A percentile compares a stretch with the other conserved stretches of the same genome.
Evolutionary conservation across 2,329 filamentous ascomycete species (phyloP).

Genomic region (Hyphodiscus sp.): DNA sequence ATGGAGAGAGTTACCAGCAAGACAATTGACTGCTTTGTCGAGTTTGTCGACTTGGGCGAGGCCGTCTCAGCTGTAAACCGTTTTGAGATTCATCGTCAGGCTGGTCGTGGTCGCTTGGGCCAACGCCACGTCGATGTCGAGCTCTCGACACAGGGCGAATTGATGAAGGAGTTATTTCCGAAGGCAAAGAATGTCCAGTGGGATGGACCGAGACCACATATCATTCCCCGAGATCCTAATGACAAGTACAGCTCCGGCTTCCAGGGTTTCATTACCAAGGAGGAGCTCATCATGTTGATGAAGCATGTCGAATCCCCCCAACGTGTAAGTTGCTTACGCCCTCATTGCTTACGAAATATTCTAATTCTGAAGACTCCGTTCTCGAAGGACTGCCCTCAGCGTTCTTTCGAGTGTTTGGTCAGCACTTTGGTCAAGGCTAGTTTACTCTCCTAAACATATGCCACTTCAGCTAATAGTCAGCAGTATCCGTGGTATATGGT

Average conservation of each 20-base stretch:
- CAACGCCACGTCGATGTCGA: conserved; percentile 51
- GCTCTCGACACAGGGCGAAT: conserved; percentile 46
- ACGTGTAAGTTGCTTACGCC: conserved; percentile 42
- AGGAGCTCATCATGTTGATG: conserved; percentile 57
- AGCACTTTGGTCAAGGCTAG: conserved; percentile 40
- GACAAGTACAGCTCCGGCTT: conserved; percentile 43
- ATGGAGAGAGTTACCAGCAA: conserved; percentile 58
- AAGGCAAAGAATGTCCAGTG: conserved; percentile 50
- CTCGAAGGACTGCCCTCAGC: conserved; percentile 54
- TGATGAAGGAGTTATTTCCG: conserved; percentile 60
- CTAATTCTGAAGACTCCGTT: conserved; percentile 46
- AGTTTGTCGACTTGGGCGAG: conserved; percentile 47
- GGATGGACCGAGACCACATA: conserved; percentile 40
- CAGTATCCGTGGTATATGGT: conserved; percentile 57
- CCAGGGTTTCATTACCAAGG: conserved; percentile 52
- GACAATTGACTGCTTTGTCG: conserved; percentile 55
- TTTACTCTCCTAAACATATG: conserved; percentile 24
- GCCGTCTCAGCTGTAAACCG: conserved; percentile 47
- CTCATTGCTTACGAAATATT: not conserved
- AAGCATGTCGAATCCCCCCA: conserved; percentile 57
- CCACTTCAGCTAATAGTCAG: conserved; percentile 26
- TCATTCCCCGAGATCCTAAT: conserved; percentile 32
- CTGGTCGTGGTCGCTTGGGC: conserved; percentile 44
- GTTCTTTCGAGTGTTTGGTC: conserved; percentile 59
- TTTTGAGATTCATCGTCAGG: conserved; percentile 34